Percentiles rank a stretch among this genome's conserved stretches.
Evolutionary conservation across 768 basidiomycete species (phyloP).

Genomic region (Chalciporus pseudorubinellus): DNA sequence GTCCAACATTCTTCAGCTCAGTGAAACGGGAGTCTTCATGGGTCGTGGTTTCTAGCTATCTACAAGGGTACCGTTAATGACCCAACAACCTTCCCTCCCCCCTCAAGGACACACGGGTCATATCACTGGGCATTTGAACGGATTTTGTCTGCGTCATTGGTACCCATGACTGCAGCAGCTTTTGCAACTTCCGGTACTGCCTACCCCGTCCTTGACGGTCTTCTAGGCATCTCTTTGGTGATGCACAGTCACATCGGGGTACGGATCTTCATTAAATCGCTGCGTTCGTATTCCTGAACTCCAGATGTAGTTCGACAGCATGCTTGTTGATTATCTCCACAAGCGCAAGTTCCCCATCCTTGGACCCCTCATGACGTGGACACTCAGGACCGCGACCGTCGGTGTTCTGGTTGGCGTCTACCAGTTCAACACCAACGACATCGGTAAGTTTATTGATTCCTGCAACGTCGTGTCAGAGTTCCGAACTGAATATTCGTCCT

Average conservation of each 20-base stretch:
- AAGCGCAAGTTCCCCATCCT: slow-evolving; percentile 88
- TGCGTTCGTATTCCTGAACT: neutral
- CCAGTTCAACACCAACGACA: slow-evolving; percentile 98
- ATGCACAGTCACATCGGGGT: slow-evolving; percentile 97
- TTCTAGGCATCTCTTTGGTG: slow-evolving; percentile 83
- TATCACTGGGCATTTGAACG: slow-evolving; percentile 95
- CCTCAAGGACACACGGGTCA: slow-evolving; percentile 81
- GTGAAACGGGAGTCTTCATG: neutral
- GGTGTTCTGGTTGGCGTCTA: slow-evolving; percentile 88
- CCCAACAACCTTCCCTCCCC: slow-evolving; percentile 82
- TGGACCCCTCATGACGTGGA: slow-evolving; percentile 71
- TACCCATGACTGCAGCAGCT: slow-evolving; percentile 86
- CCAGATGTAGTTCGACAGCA: slow-evolving; percentile 60
- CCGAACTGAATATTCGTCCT: slow-evolving; percentile 1
- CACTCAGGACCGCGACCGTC: slow-evolving; percentile 70
- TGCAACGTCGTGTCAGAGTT: neutral
- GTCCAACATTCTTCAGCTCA: slow-evolving; percentile 27
- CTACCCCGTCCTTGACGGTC: slow-evolving; percentile 86
- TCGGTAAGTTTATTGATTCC: slow-evolving; percentile 60
- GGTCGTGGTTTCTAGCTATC: slow-evolving; percentile 51
- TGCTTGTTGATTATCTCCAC: slow-evolving; percentile 89
- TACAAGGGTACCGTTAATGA: slow-evolving; percentile 94
- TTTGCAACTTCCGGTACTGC: slow-evolving; percentile 73
- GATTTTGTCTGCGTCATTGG: slow-evolving; percentile 78
- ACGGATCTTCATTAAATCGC: slow-evolving; percentile 17